Base-by-base conservation (phyloP, 2,329 filamentous ascomycete genomes). In the Dactylellina haptotyla region DNA sequence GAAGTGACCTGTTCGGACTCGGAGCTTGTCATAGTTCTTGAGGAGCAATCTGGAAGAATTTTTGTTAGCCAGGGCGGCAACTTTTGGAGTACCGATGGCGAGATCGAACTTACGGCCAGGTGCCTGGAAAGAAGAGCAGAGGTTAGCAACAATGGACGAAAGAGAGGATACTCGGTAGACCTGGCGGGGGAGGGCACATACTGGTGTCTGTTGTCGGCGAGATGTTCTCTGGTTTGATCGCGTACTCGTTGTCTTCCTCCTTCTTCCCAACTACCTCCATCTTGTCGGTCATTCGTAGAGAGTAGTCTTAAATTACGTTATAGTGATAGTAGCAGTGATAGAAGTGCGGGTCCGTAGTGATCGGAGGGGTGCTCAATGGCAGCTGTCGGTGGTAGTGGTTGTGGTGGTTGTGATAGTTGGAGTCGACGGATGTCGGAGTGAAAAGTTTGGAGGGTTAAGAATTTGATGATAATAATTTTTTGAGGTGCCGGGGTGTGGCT, bases 1-100 rank as follows among this genome's bases (percentile, higher is more conserved):
- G 84, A 96, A 99, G 83, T 99, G 94, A 76, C 92, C 92, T 77
- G 93, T 97, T 80, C 94, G 90, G 79, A 97, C 90, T 78, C 95
- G 89, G 79, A 98, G 85, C 81, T 93, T 91, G 83, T 93, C 91
- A 84, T 96, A 98, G 85, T 97, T 96, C 85, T 96, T 96, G 80
- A 98, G 87, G 79, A 98, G 86, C 79, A 98, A 85, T 41, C 77
- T 78, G 34, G 43, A 43, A 12, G 39, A 20, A 43, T 10, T n/a
- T n/a, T n/a, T n/a, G 23, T 65, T 39, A 72, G 62, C 25, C 64
- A 20, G 28, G 18, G 61, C 5, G 58, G 34, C 39, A 41, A 63
- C 26, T 25, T 37, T 30, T 37, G 10, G 14, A 56, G 39, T n/a
- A n/a, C 25, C 12, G 30, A 50, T 12, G n/a, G 34, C 2, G n/a